These are phyloP conservation scores for Nakazawaea ambrosiae DNA, from an alignment of 805 yeast genomes.

Conservation along the genomic window DNA sequence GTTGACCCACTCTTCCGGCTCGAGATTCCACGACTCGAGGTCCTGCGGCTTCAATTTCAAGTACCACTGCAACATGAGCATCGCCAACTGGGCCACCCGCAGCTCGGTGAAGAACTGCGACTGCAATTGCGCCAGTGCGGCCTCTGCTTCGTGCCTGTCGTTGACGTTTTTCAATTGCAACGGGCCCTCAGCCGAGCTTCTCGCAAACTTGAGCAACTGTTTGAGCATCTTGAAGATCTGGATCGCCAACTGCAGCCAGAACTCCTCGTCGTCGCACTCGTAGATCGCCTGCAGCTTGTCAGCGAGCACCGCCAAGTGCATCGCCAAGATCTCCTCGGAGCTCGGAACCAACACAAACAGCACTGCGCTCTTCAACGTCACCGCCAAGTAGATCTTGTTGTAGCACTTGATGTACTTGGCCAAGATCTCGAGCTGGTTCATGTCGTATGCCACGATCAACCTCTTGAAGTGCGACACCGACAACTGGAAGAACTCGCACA, in stretches of 20 bases:
- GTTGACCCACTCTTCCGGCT: slow-evolving; percentile 90
- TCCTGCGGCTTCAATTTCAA: slow-evolving; percentile 69
- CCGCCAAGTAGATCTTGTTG: slow-evolving; percentile 62
- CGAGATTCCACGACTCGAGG: slow-evolving; percentile 72
- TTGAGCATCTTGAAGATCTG: slow-evolving; percentile 61
- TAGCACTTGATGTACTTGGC: slow-evolving; percentile 70
- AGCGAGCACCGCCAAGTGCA: slow-evolving; percentile 54
- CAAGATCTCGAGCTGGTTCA: slow-evolving; percentile 38
- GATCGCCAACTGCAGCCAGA: slow-evolving; percentile 73
- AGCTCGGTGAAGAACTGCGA: slow-evolving; percentile 51
- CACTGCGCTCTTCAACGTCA: slow-evolving; percentile 57
- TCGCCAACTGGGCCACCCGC: slow-evolving; percentile 51
- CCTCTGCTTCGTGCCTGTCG: slow-evolving; percentile 56
- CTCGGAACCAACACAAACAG: slow-evolving; percentile 64
- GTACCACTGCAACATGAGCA: slow-evolving; percentile 66
- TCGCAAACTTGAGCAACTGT: slow-evolving; percentile 44
- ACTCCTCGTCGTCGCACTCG: slow-evolving; percentile 45
- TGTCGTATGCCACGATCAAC: slow-evolving; percentile 48
- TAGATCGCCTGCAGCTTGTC: slow-evolving; percentile 62
- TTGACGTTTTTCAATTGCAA: slow-evolving; percentile 52
- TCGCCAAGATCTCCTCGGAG: slow-evolving; percentile 51
- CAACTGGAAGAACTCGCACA: slow-evolving; percentile 53
- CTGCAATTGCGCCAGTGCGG: slow-evolving; percentile 46
- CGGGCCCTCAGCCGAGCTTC: slow-evolving; percentile 48
- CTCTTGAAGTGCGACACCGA: slow-evolving; percentile 54